Base-by-base conservation (phyloP, 352 stramenopile genomes). In the Pythium sp. region DNA sequence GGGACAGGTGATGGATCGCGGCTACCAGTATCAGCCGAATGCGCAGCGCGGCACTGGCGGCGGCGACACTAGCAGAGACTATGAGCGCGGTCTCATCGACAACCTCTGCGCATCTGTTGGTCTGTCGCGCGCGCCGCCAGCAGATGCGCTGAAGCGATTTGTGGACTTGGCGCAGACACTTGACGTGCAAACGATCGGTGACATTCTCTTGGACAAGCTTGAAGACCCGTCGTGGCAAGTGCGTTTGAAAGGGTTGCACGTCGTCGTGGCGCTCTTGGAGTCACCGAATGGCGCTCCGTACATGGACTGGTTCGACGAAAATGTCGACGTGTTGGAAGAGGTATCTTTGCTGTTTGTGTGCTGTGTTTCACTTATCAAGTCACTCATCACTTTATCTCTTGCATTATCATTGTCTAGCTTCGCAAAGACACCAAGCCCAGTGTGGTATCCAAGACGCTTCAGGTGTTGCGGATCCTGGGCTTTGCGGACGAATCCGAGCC, bases 111-210 rank as follows among this genome's bases (percentile, higher is more conserved):
- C 86, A 8, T 85, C 89, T 2, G 87, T 81, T 34, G 89, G 89
- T 4, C 75, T 96, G 2, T 83, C 87, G 0, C 86, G 87, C 14
- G 89, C 87, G 12, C 87, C 89, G 11, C 86, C 89, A 20, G 72
- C 86, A 6, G 89, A 96, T 67, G 86, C 77, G 14, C 69, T 96
- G 9, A 91, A 91, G 70, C 81, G 89, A 1, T 96, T 96, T 67
- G 79, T 96, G 20, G 87, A 96, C 43, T 76, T 96, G 66, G 89
- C 89, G 20, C 88, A 96, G 70, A 95, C 87, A 14, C 75, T 96
- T 1, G 85, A 96, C 67, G 70, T 78, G n/a, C 78, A 93, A 66
- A 93, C 82, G 34, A 93, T 96, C 68, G 87, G 87, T 41, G 87
- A 95, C 36, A 92, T 96, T 24, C 65, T 96, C 51, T 69, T 95